Evolutionary conservation across 371 early-diverging fungal genomes (phyloP), one percentile per base, ranked within the genome.

Genomic region (Mitosporidium daphniae): DNA sequence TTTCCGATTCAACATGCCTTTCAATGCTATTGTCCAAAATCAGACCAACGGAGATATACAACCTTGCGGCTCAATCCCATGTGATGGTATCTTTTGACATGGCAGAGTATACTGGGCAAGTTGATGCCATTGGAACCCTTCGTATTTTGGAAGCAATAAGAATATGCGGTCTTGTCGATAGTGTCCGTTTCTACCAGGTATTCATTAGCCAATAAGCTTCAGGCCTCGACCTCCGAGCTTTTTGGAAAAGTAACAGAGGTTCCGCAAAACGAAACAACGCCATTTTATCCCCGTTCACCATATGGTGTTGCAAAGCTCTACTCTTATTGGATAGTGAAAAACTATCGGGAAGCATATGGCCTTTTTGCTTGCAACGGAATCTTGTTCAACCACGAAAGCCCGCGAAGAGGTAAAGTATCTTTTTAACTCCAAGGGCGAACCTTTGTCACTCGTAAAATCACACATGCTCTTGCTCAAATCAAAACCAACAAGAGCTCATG

Each of bases 21-120:
- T 61, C 66, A 11, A 56, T 60, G 38, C 62, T 72, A 31, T 50
- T 68, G 22, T 45, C 57, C 15, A 50, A 61, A 12, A 27, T 29
- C 8, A 23, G 12, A 20, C 30, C 30, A 11, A 15, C 8, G 20
- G 30, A 30, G 14, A 17, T 33, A 3, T 32, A 32, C 17, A 31
- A 34, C 13, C 22, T 34, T 9, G 61, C 54, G 25, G 61, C 61
- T 17, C 60, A 60, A 35, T 61, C 61, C 17, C 67, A 67, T 32
- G 71, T 70, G 42, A 67, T 66, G 44, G 69, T 71, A 12, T 68
- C 69, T 4, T 71, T 71, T 38, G 67, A 68, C 30, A 63, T 68
- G 66, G 58, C 72, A 17, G 67, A 68, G 41, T 71, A 71, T 6
- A 18, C 27, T 33, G 42, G 38, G 14, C 60, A 68, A 40, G 72